A percentile compares a stretch with the other conserved stretches of the same genome.
Conservation (phyloP, 768 basidiomycete genomes). For the Flagelloscypha sp. region DNA sequence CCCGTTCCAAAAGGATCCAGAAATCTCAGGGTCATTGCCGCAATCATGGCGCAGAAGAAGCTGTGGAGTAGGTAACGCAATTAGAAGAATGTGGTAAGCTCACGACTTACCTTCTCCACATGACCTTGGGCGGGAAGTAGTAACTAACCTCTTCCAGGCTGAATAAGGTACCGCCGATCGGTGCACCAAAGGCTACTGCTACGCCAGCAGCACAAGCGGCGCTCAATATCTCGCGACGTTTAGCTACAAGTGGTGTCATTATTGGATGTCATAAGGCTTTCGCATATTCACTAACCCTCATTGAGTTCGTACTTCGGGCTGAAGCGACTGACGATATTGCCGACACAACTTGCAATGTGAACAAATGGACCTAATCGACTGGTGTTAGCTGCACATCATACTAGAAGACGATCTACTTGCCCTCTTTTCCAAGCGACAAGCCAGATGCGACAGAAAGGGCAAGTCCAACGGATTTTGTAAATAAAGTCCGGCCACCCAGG, state of each 20-base stretch:
- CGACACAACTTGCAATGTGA: slow-evolving; percentile 87
- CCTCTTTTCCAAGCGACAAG: slow-evolving; percentile 58
- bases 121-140: slow-evolving; percentile 94
- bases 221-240: slow-evolving; percentile 88
- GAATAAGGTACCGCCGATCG: slow-evolving; percentile 88
- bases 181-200: slow-evolving; percentile 94
- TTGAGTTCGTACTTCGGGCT: slow-evolving; percentile 90
- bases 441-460: slow-evolving; percentile 91
- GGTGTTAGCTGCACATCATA: slow-evolving; percentile 3
- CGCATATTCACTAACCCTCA: slow-evolving; percentile 52
- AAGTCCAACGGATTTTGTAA: slow-evolving; percentile 85
- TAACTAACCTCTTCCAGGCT: slow-evolving; percentile 94
- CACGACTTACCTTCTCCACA: slow-evolving; percentile 78
- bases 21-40: slow-evolving; percentile 86
- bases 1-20: slow-evolving; percentile 95
- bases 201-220: slow-evolving; percentile 98
- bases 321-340: slow-evolving; percentile 85
- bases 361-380: slow-evolving; percentile 71
- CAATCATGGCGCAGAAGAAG: slow-evolving; percentile 98
- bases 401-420: slow-evolving; percentile 7
- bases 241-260: slow-evolving; percentile 39
- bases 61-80: slow-evolving; percentile 31
- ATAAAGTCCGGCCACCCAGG: slow-evolving; percentile 80
- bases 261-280: neutral
- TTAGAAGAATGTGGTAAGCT: slow-evolving; percentile 24